A percentile compares a stretch with the other conserved stretches of the same genome.
phyloP scores from a whole-genome alignment of 352 stramenopile genomes.

The Globisporangium echinulatum region DNA sequence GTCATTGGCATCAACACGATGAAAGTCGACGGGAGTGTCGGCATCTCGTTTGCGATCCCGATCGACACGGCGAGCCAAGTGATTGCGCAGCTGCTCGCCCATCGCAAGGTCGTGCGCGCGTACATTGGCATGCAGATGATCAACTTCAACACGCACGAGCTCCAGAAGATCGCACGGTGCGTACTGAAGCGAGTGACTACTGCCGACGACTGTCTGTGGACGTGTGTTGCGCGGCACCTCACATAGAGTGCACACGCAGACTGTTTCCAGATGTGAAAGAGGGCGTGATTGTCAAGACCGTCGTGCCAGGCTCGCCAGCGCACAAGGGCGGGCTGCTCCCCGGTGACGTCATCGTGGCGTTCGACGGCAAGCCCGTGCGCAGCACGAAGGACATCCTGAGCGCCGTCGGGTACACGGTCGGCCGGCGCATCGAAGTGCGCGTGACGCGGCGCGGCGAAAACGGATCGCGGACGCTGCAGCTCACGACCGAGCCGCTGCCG shows the following conservation, averaged over 20 bases:
- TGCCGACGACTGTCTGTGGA: not conserved
- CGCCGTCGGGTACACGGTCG: conserved; percentile 65
- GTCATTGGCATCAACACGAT: conserved; percentile 95
- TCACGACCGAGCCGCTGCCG: conserved; percentile 66
- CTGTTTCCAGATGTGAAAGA: conserved; percentile 72
- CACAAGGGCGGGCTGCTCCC: conserved; percentile 68
- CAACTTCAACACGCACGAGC: conserved; percentile 67
- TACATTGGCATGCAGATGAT: conserved; percentile 93
- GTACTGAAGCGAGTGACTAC: not conserved
- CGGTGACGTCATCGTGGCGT: conserved; percentile 71
- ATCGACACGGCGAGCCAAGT: conserved; percentile 88
- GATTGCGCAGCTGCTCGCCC: conserved; percentile 84
- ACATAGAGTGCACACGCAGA: conserved; percentile 5
- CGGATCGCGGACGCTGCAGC: conserved; percentile 29
- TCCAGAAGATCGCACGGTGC: conserved; percentile 54
- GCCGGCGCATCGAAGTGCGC: conserved; percentile 55
- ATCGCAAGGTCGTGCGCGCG: conserved; percentile 84
- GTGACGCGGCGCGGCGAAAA: conserved; percentile 60
- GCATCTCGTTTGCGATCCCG: conserved; percentile 92
- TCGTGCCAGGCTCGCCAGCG: conserved; percentile 67
- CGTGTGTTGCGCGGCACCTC: not conserved
- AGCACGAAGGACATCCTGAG: conserved; percentile 74
- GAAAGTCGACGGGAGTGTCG: conserved; percentile 86
- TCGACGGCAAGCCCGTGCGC: conserved; percentile 62
- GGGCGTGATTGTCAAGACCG: conserved; percentile 80